Evolutionary conservation across 73 alveolate genomes (phyloP), one percentile per base, ranked within the genome.

Genomic region (Paramecium primaurelia): DNA sequence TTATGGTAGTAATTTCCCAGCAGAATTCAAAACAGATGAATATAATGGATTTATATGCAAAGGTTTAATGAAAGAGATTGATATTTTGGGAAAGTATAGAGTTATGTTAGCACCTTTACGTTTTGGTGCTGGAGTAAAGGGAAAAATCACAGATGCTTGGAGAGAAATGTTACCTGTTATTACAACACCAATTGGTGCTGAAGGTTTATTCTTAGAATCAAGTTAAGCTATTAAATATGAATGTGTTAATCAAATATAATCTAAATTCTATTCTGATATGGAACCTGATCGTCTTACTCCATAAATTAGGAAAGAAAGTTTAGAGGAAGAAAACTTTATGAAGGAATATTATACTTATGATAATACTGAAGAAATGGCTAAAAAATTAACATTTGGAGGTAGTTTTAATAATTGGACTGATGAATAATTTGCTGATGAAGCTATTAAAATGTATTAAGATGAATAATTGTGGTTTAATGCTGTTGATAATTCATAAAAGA

Each of bases 121-220:
- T 9, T 93, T 34, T 59, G 97, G 97, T 20, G 97, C 96, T 18
- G 97, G 97, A 6, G 92, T 93, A 2, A 93, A 93, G 54, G 97
- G 97, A 0, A 93, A 93, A 86, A 93, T 93, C 14, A 86, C 92
- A 5, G 97, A 93, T 69, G 92, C 95, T 34, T 92, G 93, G 92
- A 77, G 71, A 71, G 58, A 92, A 60, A 71, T 85, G 34, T 92
- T 93, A 18, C 97, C 97, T 36, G 96, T 93, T 22, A 88, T 93
- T 37, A 93, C 97, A 18, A 93, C 96, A 20, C 92, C 95, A 0
- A 86, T 93, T 10, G 97, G 97, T 22, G 97, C 96, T 51, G 97
- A 93, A 69, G 96, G 96, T 11, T 89, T 89, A 71, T 89, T 71
- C 59, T 71, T 71, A 37, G 59, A 89, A 34, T 71, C 94, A 9